Percentiles rank a stretch among this genome's conserved stretches.
Evolutionary conservation across 129 eudicot genomes (phyloP).

Genomic region (Chrysanthemum makinoi): DNA sequence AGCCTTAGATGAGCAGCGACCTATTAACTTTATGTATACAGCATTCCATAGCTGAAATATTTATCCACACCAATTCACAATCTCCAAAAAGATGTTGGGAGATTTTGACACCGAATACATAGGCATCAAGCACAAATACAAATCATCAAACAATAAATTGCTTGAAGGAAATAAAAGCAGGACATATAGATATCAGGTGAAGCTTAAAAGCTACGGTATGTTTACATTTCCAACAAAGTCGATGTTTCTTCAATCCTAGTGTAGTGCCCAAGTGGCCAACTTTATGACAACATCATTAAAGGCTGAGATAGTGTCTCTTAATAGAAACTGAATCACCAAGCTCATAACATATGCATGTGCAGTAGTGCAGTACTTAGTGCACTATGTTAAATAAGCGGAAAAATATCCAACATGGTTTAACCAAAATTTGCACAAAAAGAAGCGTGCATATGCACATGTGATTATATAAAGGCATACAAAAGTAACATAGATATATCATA

Average conservation of each 20-base stretch:
- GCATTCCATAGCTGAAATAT: background rate
- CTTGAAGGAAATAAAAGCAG: background rate
- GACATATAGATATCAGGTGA: background rate
- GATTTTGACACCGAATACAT: no score
- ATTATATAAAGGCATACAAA: background rate
- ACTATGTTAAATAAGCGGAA: slow-evolving; percentile 24
- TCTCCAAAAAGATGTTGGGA: background rate
- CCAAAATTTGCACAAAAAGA: slow-evolving; percentile 19
- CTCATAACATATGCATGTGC: slow-evolving; percentile 27
- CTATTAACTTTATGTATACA: background rate
- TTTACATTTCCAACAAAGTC: background rate
- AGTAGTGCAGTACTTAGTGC: slow-evolving; percentile 15
- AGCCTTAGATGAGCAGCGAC: background rate
- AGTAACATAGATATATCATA: no score
- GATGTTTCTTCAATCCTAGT: slow-evolving; percentile 1
- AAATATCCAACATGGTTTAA: slow-evolving; percentile 14
- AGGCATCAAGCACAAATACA: background rate
- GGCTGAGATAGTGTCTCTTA: slow-evolving; percentile 16
- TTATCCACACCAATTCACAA: background rate
- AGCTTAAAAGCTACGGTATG: background rate
- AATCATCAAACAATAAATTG: background rate
- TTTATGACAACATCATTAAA: slow-evolving; percentile 14
- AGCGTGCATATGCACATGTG: slow-evolving; percentile 21
- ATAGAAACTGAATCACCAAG: slow-evolving; percentile 23
- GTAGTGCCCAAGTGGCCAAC: slow-evolving; percentile 8